Evolutionary conservation across 139 green algal genomes (phyloP).

Genomic region (Tetradesmus obliquus): DNA sequence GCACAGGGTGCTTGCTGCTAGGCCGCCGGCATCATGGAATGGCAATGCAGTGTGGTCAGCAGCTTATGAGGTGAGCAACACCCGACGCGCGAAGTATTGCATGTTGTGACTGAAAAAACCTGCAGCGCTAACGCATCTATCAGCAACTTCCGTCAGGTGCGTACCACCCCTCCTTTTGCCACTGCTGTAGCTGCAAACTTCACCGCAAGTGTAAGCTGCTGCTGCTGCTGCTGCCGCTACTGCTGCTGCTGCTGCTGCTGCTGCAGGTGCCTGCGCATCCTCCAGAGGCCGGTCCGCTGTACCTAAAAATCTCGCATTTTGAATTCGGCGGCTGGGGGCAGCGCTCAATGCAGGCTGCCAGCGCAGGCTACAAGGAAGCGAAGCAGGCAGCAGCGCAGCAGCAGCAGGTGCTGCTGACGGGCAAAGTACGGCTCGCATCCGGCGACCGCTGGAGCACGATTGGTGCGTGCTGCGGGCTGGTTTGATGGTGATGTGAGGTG

Average conservation of each 20-base stretch:
- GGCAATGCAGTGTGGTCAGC: neutral
- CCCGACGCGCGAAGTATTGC: too few relatives aligned
- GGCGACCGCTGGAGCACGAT: neutral
- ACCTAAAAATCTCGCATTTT: neutral
- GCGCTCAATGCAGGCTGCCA: neutral
- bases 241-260: neutral
- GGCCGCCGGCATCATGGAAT: neutral
- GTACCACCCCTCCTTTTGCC: neutral
- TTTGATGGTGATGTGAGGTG: too few relatives aligned
- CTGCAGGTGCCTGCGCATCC: conserved; percentile 16
- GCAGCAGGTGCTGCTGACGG: neutral
- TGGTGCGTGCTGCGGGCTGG: neutral
- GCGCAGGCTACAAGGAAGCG: neutral
- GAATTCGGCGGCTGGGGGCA: neutral
- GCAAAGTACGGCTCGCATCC: neutral
- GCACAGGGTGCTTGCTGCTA: neutral
- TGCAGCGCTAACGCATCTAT: neutral
- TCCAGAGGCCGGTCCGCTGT: neutral
- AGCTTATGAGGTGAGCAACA: neutral
- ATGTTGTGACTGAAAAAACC: too few relatives aligned
- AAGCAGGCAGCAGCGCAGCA: neutral
- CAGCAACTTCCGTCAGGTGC: neutral
- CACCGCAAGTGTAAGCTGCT: neutral
- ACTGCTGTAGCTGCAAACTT: neutral
- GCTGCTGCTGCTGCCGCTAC: neutral